Base-by-base conservation (phyloP, 768 basidiomycete species). In the Pulveroboletus sp. region DNA sequence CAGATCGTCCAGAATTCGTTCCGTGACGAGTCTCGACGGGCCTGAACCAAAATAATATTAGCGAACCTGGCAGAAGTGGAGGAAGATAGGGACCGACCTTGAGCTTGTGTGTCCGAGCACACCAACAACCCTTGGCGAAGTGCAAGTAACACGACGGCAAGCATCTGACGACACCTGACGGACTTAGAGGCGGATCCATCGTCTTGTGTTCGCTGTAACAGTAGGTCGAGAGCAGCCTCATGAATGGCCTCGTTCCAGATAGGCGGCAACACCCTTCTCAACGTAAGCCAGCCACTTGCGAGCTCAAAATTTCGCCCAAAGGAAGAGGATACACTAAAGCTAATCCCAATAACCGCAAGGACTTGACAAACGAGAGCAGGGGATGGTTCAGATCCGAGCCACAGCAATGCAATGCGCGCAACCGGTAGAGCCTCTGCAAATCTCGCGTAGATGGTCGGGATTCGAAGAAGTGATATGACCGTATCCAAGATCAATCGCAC, bases 301-400 rank as follows among this genome's bases (percentile, higher is more conserved):
- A 87, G 71, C 63, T 94, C 93, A 57, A 95, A 92, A 58, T 89
- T 92, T 48, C 85, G 75, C 40, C 71, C 77, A 70, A 93, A 96
- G 2, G 82, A 78, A 9, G 76, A 61, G 0, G 82, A 82, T 27
- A 73, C 65, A 14, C 67, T 68, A 27, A 85, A 71, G 50, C 82
- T 77, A 46, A 83, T 71, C 2, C 73, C 72, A 8, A 90, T 74
- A 17, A 93, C 68, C 1, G 67, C 67, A 1, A 91, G 71, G 36
- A 90, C 73, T 54, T 82, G 78, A 26, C 77, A 72, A 10, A 79
- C 78, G 39, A 85, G 76, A 32, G 72, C 63, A 10, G 78, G 59
- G 0, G 87, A 71, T 3, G 93, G 89, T n/a, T 76, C 77, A 36
- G 84, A 80, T 3, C 90, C 88, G 7, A 96, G 78, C 37, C 94